These are phyloP conservation scores for Xerophyta viscosa DNA, from an alignment of 106 monocot genomes.

Conservation along the genomic window DNA sequence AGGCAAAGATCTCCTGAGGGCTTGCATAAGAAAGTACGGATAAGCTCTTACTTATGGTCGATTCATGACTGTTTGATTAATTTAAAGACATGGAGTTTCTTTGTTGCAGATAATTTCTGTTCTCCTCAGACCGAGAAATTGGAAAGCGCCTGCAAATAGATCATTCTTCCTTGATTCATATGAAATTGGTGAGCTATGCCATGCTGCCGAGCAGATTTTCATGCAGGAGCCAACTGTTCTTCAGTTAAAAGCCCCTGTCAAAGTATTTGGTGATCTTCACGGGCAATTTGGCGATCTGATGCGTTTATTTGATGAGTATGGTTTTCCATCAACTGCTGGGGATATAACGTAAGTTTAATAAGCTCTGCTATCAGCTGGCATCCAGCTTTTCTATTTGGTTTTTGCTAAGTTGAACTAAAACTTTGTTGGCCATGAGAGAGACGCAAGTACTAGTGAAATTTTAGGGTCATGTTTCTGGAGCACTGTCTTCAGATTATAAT, in stretches of 20 bases:
- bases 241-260: constrained; percentile 88
- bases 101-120: constrained; percentile 75
- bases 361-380: not conserved
- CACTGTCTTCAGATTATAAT: too few relatives aligned
- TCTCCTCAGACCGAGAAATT: constrained; percentile 76
- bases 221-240: constrained; percentile 92
- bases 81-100: too few relatives aligned
- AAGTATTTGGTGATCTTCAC: constrained; percentile 98
- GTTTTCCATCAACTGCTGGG: constrained; percentile 94
- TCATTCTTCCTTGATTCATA: constrained; percentile 86
- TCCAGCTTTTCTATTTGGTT: too few relatives aligned
- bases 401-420: too few relatives aligned
- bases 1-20: constrained; percentile 88
- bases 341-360: constrained; percentile 88
- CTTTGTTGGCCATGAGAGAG: too few relatives aligned
- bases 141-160: constrained; percentile 83
- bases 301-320: constrained; percentile 99
- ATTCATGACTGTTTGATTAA: not conserved
- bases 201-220: constrained; percentile 96
- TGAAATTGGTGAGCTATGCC: constrained; percentile 97
- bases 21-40: constrained; percentile 74
- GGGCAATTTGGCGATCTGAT: constrained; percentile 98
- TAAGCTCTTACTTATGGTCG: not conserved
- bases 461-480: too few relatives aligned
- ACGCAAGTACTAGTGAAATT: too few relatives aligned